phyloP scores from a whole-genome alignment of 108 stramenopile genomes.

The Cyclotella cryptica region DNA sequence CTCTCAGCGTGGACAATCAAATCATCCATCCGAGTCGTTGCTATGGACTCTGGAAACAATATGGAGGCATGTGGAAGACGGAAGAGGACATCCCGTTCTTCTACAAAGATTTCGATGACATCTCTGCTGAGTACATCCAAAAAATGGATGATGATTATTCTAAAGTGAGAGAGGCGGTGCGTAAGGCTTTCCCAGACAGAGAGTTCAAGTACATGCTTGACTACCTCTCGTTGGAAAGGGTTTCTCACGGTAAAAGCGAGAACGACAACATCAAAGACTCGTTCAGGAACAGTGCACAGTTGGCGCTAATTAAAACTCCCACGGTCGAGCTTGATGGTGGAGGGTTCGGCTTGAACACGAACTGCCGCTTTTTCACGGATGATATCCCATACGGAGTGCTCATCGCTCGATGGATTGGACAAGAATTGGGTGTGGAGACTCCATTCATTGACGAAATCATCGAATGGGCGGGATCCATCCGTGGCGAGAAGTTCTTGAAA shows the following conservation, averaged over 20 bases:
- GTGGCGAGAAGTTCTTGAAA: constrained; percentile 50
- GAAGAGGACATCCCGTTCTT: constrained; percentile 56
- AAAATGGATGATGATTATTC: constrained; percentile 54
- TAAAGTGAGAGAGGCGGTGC: constrained; percentile 45
- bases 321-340: constrained; percentile 40
- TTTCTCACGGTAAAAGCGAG: constrained; percentile 41
- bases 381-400: constrained; percentile 63
- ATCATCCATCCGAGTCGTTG: constrained; percentile 61
- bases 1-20: constrained; percentile 61
- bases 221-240: constrained; percentile 54
- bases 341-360: constrained; percentile 33
- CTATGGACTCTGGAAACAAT: constrained; percentile 61
- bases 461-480: constrained; percentile 48
- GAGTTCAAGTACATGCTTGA: constrained; percentile 62
- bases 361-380: constrained; percentile 58
- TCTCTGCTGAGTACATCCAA: constrained; percentile 46
- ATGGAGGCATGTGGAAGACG: constrained; percentile 48
- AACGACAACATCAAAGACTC: constrained; percentile 51
- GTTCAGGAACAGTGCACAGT: constrained; percentile 50
- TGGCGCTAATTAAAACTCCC: constrained; percentile 60
- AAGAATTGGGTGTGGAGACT: constrained; percentile 49
- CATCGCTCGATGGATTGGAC: constrained; percentile 54
- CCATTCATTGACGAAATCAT: constrained; percentile 65
- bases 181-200: constrained; percentile 45
- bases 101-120: constrained; percentile 61